Percentiles rank a stretch among this genome's conserved stretches.
phyloP scores from a whole-genome alignment of 306 rosid genomes.

The Corylus avellana region DNA sequence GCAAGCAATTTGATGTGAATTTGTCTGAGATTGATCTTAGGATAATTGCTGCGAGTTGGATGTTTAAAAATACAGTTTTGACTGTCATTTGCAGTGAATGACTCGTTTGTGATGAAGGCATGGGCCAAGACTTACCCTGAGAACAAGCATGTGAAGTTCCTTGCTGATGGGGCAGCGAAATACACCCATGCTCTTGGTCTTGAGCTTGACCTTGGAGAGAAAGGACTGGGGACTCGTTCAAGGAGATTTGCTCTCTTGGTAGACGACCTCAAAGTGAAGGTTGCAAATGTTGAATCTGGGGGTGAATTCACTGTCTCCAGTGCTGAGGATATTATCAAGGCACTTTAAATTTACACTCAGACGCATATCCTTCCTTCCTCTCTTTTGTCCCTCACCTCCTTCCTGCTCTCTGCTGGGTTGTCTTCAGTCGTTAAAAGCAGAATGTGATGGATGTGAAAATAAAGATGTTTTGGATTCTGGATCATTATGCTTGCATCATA shows the following conservation, averaged over 20 bases:
- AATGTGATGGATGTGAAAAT: not conserved
- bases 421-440: not conserved
- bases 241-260: constrained; percentile 82
- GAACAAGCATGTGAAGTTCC: constrained; percentile 85
- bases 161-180: constrained; percentile 89
- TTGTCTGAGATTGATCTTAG: not conserved
- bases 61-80: not conserved
- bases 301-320: constrained; percentile 88
- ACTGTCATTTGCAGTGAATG: constrained; percentile 62
- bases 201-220: constrained; percentile 82
- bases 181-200: constrained; percentile 79
- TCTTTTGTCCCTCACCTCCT: not conserved
- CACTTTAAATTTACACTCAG: constrained; percentile 48
- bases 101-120: constrained; percentile 88
- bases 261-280: constrained; percentile 82
- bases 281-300: constrained; percentile 71
- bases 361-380: not conserved
- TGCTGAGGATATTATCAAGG: constrained; percentile 89
- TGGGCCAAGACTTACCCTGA: constrained; percentile 85
- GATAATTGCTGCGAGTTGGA: not conserved
- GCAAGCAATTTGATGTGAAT: not conserved
- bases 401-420: not conserved
- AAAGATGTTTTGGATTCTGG: not conserved
- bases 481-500: not conserved
- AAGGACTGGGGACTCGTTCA: constrained; percentile 77